Evolutionary conservation across 2,329 filamentous ascomycete species (phyloP), one percentile per base, ranked within the genome.

Genomic region (Aspergillus felis): DNA sequence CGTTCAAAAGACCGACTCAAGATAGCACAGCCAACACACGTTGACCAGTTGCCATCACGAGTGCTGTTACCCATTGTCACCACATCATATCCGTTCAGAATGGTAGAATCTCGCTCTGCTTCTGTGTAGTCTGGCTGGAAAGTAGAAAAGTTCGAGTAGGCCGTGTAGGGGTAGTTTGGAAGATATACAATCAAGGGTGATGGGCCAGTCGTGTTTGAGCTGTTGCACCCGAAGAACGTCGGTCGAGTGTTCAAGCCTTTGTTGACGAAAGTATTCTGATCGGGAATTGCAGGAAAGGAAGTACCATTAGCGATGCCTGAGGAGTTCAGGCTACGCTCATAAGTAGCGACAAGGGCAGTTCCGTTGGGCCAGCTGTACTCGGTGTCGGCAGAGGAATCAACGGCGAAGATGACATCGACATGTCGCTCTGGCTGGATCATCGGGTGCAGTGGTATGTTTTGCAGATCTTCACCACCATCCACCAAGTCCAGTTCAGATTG

Each of bases 11-110:
- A 90, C 58, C 92, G 84, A 56, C 82, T 84, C 10, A 97, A 80
- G 49, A 94, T 85, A 3, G 92, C 92, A 74, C 92, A 97, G 24
- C 86, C 90, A 6, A 95, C 87, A 65, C 92, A 97, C 4, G 85
- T 81, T 1, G 87, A 81, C 92, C 92, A 97, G 59, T 87, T 73
- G 3, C 74, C 64, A 70, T 94, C 87, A 4, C 87, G 70, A 0
- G 90, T 92, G 49, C 82, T 84, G 75, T 96, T 96, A 54, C 84
- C 90, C 78, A 88, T 87, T 0, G 92, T 96, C 3, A 84, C 92
- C 8, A 87, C 84, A 64, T 92, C 84, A 76, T 89, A 92, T n/a
- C 91, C 93, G 75, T 97, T 97, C 63, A 83, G 72, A 67, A 97
- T 90, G 69, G 95, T 89, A 61, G 81, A 81, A 69, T 96, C 84